Conservation (phyloP, 495 filamentous ascomycete genomes). For the Penicillium malachiteum region DNA sequence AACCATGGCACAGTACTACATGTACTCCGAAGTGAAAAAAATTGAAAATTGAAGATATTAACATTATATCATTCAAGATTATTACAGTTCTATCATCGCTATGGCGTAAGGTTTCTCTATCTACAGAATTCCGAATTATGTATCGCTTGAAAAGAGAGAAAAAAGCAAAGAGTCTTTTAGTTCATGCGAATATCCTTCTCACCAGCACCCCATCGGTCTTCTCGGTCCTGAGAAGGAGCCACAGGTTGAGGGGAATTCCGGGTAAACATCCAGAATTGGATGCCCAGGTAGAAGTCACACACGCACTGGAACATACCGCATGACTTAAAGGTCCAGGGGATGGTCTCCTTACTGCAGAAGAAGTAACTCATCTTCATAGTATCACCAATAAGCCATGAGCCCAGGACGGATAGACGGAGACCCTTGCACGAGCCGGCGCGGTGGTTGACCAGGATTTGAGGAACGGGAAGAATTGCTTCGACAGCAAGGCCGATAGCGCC, state of each 20-base stretch:
- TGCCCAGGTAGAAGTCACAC: constrained; percentile 79
- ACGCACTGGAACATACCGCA: constrained; percentile 89
- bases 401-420: constrained; percentile 82
- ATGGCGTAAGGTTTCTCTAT: constrained; percentile 20
- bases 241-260: constrained; percentile 39
- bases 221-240: constrained; percentile 21
- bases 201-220: constrained; percentile 28
- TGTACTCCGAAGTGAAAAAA: background rate
- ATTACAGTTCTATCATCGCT: constrained; percentile 27
- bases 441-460: constrained; percentile 82
- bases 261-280: constrained; percentile 85
- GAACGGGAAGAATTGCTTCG: constrained; percentile 86
- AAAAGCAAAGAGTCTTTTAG: constrained; percentile 13
- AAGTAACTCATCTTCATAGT: constrained; percentile 96
- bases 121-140: constrained; percentile 14
- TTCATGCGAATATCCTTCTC: constrained; percentile 49
- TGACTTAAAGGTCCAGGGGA: constrained; percentile 86
- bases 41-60: constrained; percentile 2
- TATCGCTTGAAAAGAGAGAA: background rate
- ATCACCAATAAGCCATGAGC: constrained; percentile 88
- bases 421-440: constrained; percentile 79
- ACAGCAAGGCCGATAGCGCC: constrained; percentile 84
- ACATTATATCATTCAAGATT: constrained; percentile 24
- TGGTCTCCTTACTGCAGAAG: constrained; percentile 65
- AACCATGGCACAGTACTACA: background rate